Base-by-base conservation (phyloP, 2,329 filamentous ascomycete genomes). In the Colletotrichum godetiae region DNA sequence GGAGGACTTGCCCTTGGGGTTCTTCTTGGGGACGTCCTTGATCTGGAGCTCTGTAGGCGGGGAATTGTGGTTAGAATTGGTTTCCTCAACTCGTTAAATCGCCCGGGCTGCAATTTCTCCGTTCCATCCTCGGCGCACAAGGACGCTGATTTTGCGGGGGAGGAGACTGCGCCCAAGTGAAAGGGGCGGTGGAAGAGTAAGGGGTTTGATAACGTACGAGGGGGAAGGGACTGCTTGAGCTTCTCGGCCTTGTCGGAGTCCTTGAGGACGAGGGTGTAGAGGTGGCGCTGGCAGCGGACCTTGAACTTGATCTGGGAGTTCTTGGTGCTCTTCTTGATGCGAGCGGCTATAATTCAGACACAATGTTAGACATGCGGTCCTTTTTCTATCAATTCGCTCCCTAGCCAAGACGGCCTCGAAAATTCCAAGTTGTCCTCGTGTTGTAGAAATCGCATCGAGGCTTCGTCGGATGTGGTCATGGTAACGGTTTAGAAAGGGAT, bases 161-260 rank as follows among this genome's bases (percentile, higher is more conserved):
- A n/a, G n/a, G n/a, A n/a, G n/a, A n/a, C 42, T 61, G 15, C 15
- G 15, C 6, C 37, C 4, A 29, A 29, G 27, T 4, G 27, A 3
- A 29, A 31, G 24, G 3, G 59, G 13, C 11, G 24, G 11, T 13
- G 10, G n/a, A 5, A 8, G 13, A 12, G 10, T 29, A 5, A 8
- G 13, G 5, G 31, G 15, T 8, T n/a, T 33, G 15, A 5, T 35
- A 15, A 73, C 95, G 82, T 95, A 99, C 97, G 94, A 82, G 97
- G 97, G 83, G 97, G 97, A 78, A 99, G 91, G 86, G 92, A 95
- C 92, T 98, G 96, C 95, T 98, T 98, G 81, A 99, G 93, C 94
- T 99, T 99, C 90, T 98, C 97, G 87, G 96, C 97, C 94, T 98
- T 98, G 86, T 98, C 97, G 84, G 92, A 91, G 89, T 99, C 97